phyloP scores from a whole-genome alignment of 805 yeast species.

The Yarrowia keelungensis region DNA sequence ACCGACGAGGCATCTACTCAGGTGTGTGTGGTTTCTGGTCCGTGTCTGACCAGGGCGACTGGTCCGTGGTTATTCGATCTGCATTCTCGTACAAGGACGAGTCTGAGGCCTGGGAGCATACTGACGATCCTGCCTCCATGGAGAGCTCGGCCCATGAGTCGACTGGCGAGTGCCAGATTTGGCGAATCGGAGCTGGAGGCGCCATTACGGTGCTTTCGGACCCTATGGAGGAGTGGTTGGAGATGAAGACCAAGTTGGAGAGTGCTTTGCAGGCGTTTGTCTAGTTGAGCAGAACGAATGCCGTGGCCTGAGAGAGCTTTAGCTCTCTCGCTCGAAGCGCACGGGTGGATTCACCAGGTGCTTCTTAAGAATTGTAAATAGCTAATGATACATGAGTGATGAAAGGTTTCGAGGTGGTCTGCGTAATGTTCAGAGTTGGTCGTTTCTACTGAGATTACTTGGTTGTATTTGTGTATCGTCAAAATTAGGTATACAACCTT shows the following conservation, averaged over 20 bases:
- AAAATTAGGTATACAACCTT: too few relatives aligned
- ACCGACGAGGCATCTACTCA: conserved; percentile 81
- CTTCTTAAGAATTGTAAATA: not conserved
- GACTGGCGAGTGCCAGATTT: conserved; percentile 48
- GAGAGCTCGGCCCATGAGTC: conserved; percentile 16
- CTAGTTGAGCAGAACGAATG: not conserved
- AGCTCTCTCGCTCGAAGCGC: too few relatives aligned
- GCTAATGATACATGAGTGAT: conserved; percentile 9
- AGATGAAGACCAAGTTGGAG: conserved; percentile 79
- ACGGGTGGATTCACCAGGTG: too few relatives aligned
- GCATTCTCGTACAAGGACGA: conserved; percentile 70
- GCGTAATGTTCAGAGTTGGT: too few relatives aligned
- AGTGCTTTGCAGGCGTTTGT: conserved; percentile 78
- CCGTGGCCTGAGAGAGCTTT: too few relatives aligned
- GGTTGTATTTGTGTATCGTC: not conserved
- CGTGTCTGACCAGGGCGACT: conserved; percentile 82
- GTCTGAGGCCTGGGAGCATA: conserved; percentile 45
- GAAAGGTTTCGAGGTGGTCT: too few relatives aligned
- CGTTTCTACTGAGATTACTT: not conserved
- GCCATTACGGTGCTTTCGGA: conserved; percentile 92
- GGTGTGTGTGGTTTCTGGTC: conserved; percentile 98
- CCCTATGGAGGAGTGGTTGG: conserved; percentile 87
- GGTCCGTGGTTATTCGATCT: conserved; percentile 95
- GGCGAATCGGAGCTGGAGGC: conserved; percentile 98
- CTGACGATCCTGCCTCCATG: conserved; percentile 43